Evolutionary conservation across 805 yeast genomes (phyloP), one percentile per base, ranked within the genome.

Genomic region (Candida loeiensis): DNA sequence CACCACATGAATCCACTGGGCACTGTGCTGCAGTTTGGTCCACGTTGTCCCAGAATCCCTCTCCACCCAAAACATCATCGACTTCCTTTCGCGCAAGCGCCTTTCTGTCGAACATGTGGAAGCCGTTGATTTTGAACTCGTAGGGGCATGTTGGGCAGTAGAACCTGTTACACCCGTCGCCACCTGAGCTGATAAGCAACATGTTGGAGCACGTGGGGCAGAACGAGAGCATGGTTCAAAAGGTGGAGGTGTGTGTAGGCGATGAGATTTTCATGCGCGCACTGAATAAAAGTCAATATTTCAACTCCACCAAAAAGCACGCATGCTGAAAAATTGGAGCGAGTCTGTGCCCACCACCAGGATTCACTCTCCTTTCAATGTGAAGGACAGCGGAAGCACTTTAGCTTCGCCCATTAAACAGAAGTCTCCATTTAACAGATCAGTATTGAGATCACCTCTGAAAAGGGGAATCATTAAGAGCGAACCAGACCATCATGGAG

Each of bases 41-140:
- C 19, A 93, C 99, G 56, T 93, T 91, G 60, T 91, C 98, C 99
- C 99, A 93, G 1, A 97, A 95, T 21, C 96, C 97, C 46, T 81
- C 93, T 25, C 95, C 96, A 42, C 99, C 99, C 13, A 93, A 73
- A 9, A 93, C 96, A 66, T 91, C 99, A 61, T 93, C 99, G 2
- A 93, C 91, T 49, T 88, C 85, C 56, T 93, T 93, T 58, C 96
- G 72, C 22, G 85, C 83, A 53, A 93, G 73, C 45, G 76, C 75
- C 56, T 85, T 88, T 41, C 97, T 74, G 56, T 90, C 97, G 59
- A 72, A 93, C 63, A 93, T 79, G 53, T 83, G 89, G 30, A 86
- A 71, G 2, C 91, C 95, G 19, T 74, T 74, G 36, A 93, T 88
- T 28, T 90, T 89, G 59, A 91, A 93, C 56, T 88, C 91, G 53